Conservation (phyloP, 2,329 filamentous ascomycete genomes). For the Madurella mycetomatis region DNA sequence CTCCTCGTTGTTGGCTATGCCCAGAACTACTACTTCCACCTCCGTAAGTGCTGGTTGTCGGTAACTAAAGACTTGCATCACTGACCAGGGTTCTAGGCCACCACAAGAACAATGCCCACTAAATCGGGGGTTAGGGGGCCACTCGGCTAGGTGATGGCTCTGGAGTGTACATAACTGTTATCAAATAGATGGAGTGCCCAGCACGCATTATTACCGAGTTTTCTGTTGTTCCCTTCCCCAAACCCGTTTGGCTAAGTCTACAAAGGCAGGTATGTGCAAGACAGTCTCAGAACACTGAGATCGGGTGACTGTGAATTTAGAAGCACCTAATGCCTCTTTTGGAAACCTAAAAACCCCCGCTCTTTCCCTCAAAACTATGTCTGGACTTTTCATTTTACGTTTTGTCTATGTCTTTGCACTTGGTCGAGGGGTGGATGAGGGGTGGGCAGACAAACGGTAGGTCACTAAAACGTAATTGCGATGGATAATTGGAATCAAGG, state of each 20-base stretch:
- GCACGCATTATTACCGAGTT: constrained; percentile 31
- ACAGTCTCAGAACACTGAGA: neutral
- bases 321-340: too few species aligned
- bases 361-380: too few species aligned
- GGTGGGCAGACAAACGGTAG: too few species aligned
- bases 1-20: constrained; percentile 83
- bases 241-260: neutral
- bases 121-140: constrained; percentile 37
- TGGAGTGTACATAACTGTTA: constrained; percentile 42
- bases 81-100: constrained; percentile 60
- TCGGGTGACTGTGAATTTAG: too few species aligned
- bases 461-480: too few species aligned
- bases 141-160: constrained; percentile 16
- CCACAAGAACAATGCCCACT: constrained; percentile 99
- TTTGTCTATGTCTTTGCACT: too few species aligned
- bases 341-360: too few species aligned
- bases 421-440: too few species aligned
- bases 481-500: too few species aligned
- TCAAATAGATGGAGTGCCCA: constrained; percentile 35
- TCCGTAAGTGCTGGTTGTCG: constrained; percentile 63
- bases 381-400: too few species aligned
- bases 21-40: constrained; percentile 99
- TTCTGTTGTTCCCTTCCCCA: constrained; percentile 8
- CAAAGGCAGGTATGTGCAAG: neutral
- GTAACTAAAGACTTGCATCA: constrained; percentile 9